Base-by-base conservation (phyloP, 1,284 basidiomycete genomes). In the Pseudozyma tsukubaensis region DNA sequence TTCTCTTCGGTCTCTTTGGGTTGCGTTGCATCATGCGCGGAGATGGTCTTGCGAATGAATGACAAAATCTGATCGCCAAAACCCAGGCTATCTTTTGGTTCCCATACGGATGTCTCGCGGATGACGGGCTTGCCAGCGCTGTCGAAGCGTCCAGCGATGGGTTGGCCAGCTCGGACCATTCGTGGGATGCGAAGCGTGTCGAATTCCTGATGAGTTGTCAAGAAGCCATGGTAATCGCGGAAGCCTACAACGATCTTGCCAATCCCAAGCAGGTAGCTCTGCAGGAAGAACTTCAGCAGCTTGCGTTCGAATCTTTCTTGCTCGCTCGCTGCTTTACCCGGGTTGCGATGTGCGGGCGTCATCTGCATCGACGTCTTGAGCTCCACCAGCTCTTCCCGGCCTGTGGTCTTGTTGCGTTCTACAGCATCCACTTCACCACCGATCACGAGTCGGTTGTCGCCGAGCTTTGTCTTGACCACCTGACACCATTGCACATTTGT, bases 381-480 rank as follows among this genome's bases (percentile, higher is more conserved):
- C 84, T 99, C 96, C 11, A 98, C 89, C 79, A 92, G 91, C 18
- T 78, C 74, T 24, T 71, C 67, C 1, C 52, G 29, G 7, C 59
- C 56, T 6, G 58, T 53, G 4, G 18, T 48, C 0, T 8, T 43
- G 59, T 39, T 52, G 36, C 21, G 68, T 40, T 64, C 36, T 16
- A 96, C 91, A 79, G 95, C 97, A 84, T 99, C 95, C 1, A 97
- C 95, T 85, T 98, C 95, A 13, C 96, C 96, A 0, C 94, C 95
- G 36, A 97, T 89, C 56, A 96, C 87, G 50, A 97, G 86, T n/a
- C 94, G 89, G 39, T 89, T 89, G 54, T 90, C 88, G 0, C 91
- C 93, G 5, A 97, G 88, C 65, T 93, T 93, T 3, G 94, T 94
- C 83, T 93, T 92, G 48, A 96, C 92, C 29, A 99, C 90, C 70